phyloP scores from a whole-genome alignment of 2,329 filamentous ascomycete species.

The Fusarium paranaense region DNA sequence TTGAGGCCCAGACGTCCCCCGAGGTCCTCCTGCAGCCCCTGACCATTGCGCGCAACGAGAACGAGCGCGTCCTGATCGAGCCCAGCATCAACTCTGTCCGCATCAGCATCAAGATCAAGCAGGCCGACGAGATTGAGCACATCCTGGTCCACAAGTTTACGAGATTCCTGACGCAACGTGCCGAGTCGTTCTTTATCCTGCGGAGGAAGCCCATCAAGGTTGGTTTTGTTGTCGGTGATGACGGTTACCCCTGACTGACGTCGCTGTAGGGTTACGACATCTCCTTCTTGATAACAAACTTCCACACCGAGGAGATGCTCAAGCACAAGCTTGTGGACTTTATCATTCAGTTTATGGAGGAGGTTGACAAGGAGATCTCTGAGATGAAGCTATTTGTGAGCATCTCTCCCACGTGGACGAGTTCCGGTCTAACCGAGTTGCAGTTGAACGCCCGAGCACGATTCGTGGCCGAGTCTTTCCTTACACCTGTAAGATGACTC shows the following conservation, averaged over 20 bases:
- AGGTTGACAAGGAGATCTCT: slow-evolving; percentile 99
- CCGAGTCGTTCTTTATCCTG: slow-evolving; percentile 96
- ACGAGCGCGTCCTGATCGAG: slow-evolving; percentile 95
- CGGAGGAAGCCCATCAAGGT: slow-evolving; percentile 96
- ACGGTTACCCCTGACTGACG: slow-evolving; percentile 31
- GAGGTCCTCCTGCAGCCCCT: slow-evolving; percentile 94
- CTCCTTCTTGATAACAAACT: slow-evolving; percentile 98
- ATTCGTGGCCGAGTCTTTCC: slow-evolving; percentile 98
- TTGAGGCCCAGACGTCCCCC: slow-evolving; percentile 92
- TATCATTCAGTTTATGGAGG: slow-evolving; percentile 99
- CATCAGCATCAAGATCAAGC: slow-evolving; percentile 98
- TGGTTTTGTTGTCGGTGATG: slow-evolving; percentile 40
- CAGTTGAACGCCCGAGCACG: slow-evolving; percentile 95
- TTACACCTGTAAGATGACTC: slow-evolving; percentile 79
- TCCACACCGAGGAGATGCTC: slow-evolving; percentile 97
- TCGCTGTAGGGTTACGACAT: slow-evolving; percentile 89
- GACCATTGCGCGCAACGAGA: slow-evolving; percentile 93
- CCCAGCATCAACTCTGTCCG: slow-evolving; percentile 97
- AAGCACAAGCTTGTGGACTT: slow-evolving; percentile 99
- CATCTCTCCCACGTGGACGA: slow-evolving; percentile 30
- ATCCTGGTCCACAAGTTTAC: slow-evolving; percentile 99
- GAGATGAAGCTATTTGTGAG: slow-evolving; percentile 99
- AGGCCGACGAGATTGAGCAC: slow-evolving; percentile 98
- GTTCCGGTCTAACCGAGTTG: slow-evolving; percentile 27
- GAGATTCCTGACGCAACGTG: slow-evolving; percentile 82